Conservation (phyloP, 371 early-diverging fungal genomes). For the Syncephalastrum racemosum region DNA sequence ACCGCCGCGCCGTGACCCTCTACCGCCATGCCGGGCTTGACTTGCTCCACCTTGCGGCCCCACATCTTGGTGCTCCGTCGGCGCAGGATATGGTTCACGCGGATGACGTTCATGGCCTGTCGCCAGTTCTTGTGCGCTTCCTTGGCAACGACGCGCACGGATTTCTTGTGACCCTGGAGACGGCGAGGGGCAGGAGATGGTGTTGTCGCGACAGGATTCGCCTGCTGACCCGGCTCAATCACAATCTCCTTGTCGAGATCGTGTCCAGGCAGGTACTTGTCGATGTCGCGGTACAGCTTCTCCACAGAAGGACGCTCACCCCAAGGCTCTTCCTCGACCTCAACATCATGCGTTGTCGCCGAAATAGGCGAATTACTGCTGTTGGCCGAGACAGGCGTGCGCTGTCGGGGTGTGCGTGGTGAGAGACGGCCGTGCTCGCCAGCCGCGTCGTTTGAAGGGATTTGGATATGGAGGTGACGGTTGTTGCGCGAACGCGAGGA, state of each 20-base stretch:
- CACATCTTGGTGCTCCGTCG: constrained; percentile 67
- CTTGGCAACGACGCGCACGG: constrained; percentile 58
- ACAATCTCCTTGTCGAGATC: constrained; percentile 82
- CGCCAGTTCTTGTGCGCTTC: constrained; percentile 53
- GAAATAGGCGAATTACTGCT: constrained; percentile 10
- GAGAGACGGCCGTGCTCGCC: constrained; percentile 8
- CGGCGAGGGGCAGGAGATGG: constrained; percentile 22
- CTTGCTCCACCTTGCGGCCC: constrained; percentile 58
- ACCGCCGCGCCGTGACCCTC: constrained; percentile 10
- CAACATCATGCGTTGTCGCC: constrained; percentile 15
- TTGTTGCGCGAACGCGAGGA: background rate
- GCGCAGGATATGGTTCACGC: constrained; percentile 37
- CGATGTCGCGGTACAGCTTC: constrained; percentile 70
- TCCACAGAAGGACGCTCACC: constrained; percentile 74
- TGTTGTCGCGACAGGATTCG: constrained; percentile 12
- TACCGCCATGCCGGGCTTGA: constrained; percentile 50
- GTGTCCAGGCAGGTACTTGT: constrained; percentile 77
- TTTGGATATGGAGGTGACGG: constrained; percentile 20
- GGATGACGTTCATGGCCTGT: constrained; percentile 39
- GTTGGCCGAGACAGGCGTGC: constrained; percentile 13
- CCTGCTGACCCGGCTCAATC: constrained; percentile 29
- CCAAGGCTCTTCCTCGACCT: constrained; percentile 53
- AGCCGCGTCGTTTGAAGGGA: constrained; percentile 10
- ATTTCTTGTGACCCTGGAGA: constrained; percentile 53
- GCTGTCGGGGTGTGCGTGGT: constrained; percentile 15